Percentiles rank a stretch among this genome's conserved stretches.
Evolutionary conservation across 345 rosid genomes (phyloP).

Genomic region (Brassica nigra): DNA sequence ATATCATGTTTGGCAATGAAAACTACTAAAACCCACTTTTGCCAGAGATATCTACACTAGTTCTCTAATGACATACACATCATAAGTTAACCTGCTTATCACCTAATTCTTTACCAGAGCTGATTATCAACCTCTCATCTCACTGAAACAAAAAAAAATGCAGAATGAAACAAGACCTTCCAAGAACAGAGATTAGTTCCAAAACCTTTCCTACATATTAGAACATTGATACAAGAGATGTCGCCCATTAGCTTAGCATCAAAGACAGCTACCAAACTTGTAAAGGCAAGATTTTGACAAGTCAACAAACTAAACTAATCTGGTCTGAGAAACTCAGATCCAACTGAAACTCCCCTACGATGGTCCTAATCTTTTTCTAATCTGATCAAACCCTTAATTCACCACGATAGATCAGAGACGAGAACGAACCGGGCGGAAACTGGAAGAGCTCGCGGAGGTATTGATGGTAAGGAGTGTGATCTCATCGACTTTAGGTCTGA

Average conservation of each 20-base stretch:
- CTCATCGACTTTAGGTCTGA: constrained; percentile 98
- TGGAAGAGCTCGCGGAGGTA: constrained; percentile 48
- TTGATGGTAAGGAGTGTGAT: constrained; percentile 95
- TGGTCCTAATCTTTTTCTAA: not conserved
- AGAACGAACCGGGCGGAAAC: constrained; percentile 57
- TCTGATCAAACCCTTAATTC: constrained; percentile 8
- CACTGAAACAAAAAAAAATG: not conserved
- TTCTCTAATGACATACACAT: not conserved
- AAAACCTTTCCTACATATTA: not conserved
- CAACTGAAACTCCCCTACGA: not conserved
- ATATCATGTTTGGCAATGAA: constrained; percentile 1
- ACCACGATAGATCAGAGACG: constrained; percentile 15
- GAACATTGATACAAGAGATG: not conserved
- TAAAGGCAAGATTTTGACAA: not conserved
- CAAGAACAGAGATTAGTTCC: not conserved
- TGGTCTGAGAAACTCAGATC: not conserved
- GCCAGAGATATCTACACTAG: not conserved
- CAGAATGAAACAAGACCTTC: constrained; percentile 11
- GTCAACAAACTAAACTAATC: not conserved
- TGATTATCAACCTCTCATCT: constrained; percentile 5
- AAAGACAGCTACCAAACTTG: not conserved
- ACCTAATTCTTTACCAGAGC: not conserved
- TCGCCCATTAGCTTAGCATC: not conserved
- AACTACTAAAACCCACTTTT: not conserved
- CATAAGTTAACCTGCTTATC: not conserved